These are phyloP conservation scores for Trichoderma atroviride DNA, from an alignment of 2,329 filamentous ascomycete genomes.

Conservation along the genomic window DNA sequence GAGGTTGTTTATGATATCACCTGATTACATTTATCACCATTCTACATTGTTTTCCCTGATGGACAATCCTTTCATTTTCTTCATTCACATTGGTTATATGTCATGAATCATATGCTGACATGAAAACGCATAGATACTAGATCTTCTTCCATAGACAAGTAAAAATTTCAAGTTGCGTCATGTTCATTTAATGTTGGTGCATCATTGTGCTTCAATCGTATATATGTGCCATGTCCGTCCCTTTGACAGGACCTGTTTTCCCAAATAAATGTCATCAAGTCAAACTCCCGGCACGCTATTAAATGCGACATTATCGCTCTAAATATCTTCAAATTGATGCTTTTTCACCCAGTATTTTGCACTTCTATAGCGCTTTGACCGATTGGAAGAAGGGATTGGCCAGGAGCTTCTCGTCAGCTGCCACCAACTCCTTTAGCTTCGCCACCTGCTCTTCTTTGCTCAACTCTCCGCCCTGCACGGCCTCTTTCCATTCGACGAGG, in stretches of 20 bases:
- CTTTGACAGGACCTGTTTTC: neutral
- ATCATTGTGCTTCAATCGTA: conserved; percentile 4
- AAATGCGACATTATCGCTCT: conserved; percentile 12
- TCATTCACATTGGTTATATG: neutral
- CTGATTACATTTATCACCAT: conserved; percentile 39
- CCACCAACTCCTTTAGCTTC: conserved; percentile 78
- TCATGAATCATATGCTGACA: conserved; percentile 8
- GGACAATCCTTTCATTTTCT: neutral
- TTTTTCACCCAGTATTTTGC: conserved; percentile 27
- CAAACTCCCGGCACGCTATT: conserved; percentile 17
- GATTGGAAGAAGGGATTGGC: conserved; percentile 72
- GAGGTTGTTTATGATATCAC: conserved; percentile 53
- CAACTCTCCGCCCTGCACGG: conserved; percentile 63
- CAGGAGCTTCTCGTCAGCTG: conserved; percentile 65
- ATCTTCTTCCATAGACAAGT: neutral
- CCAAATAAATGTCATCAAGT: conserved; percentile 11
- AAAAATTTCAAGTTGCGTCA: neutral
- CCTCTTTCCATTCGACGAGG: conserved; percentile 81
- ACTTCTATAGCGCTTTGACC: conserved; percentile 59
- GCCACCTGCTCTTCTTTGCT: conserved; percentile 75
- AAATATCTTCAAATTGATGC: neutral
- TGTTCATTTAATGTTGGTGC: conserved; percentile 1
- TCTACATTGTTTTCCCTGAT: conserved; percentile 27
- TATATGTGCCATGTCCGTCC: conserved; percentile 7
- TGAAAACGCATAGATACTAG: neutral